Percentiles rank a stretch among this genome's conserved stretches.
These are phyloP conservation scores for Cyclotella sp. DNA, from an alignment of 108 stramenopile genomes.

Conservation along the genomic window DNA sequence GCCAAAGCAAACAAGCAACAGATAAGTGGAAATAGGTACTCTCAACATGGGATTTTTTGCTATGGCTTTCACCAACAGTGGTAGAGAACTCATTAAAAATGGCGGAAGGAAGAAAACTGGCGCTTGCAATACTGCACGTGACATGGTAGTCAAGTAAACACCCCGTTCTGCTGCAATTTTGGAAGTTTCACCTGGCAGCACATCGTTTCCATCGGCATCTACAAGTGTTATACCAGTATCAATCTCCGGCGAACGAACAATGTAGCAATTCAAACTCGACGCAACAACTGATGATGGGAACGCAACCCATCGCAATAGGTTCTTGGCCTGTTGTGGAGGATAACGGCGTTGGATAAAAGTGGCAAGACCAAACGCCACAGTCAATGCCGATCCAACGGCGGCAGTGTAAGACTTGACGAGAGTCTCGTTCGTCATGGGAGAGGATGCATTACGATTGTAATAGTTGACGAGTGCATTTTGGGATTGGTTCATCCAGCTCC, in stretches of 20 bases:
- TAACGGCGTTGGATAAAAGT: conserved; percentile 72
- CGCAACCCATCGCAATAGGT: conserved; percentile 80
- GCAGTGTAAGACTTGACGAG: conserved; percentile 81
- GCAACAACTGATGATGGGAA: conserved; percentile 89
- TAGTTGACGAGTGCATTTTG: conserved; percentile 84
- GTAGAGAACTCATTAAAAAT: conserved; percentile 55
- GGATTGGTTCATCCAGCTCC: conserved; percentile 84
- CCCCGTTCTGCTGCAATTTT: conserved; percentile 75
- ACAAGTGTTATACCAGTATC: conserved; percentile 73
- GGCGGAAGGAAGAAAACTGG: conserved; percentile 89
- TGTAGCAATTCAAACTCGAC: conserved; percentile 86
- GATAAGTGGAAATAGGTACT: conserved; percentile 84
- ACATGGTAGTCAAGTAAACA: conserved; percentile 77
- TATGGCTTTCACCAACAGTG: conserved; percentile 48
- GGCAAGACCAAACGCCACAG: conserved; percentile 83
- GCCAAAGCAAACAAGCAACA: conserved; percentile 78
- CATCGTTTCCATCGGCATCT: conserved; percentile 53
- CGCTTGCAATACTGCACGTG: conserved; percentile 81
- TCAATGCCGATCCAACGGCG: conserved; percentile 81
- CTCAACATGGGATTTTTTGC: conserved; percentile 54
- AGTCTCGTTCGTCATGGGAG: conserved; percentile 80
- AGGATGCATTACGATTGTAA: conserved; percentile 87
- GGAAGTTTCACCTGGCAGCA: conserved; percentile 57
- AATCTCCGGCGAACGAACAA: conserved; percentile 88
- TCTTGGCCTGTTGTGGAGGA: conserved; percentile 58